Base-by-base conservation (phyloP, 495 filamentous ascomycete species). In the Staphylotrichum longicolle region DNA sequence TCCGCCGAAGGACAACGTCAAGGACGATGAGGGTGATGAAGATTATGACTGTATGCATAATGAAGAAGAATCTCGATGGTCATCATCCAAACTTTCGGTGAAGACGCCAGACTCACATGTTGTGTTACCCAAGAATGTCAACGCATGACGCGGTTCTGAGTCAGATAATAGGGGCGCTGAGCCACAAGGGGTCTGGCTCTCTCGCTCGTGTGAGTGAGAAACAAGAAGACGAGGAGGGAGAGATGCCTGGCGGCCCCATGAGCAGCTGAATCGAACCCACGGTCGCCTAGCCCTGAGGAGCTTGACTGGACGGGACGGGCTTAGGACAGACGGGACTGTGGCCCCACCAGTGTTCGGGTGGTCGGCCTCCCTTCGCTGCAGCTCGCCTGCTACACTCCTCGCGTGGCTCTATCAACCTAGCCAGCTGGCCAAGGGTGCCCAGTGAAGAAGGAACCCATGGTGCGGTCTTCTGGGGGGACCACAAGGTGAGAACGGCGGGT, bases 21-120 rank as follows among this genome's bases (percentile, higher is more conserved):
- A 20, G 32, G 20, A 33, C 11, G 49, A 35, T 34, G 56, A 35
- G 60, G 57, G 50, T 63, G 34, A 68, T 63, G 63, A 66, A 50
- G 57, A 47, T 68, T 37, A 68, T 66, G 66, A 68, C 53, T 68
- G 66, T 66, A 68, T 57, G 66, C 60, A 61, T 65, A 63, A 66
- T 68, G 60, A 63, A 59, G 45, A 57, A 20, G 42, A 63, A 48
- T 63, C 47, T 60, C 40, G 8, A 51, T 52, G 39, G 14, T 40
- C 34, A 40, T 51, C 37, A 32, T 32, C 10, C n/a, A 14, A 9
- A 30, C 7, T 56, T 14, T 30, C 14, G 30, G 12, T 35, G 27
- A 44, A 8, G 40, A 45, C 4, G 20, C 12, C 45, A 49, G 45
- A 8, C 33, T 27, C 32, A 44, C 14, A 42, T 48, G 42, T 15